These are phyloP conservation scores for Liquidambar formosana DNA, from an alignment of 164 flowering plant species.

Conservation along the genomic window DNA sequence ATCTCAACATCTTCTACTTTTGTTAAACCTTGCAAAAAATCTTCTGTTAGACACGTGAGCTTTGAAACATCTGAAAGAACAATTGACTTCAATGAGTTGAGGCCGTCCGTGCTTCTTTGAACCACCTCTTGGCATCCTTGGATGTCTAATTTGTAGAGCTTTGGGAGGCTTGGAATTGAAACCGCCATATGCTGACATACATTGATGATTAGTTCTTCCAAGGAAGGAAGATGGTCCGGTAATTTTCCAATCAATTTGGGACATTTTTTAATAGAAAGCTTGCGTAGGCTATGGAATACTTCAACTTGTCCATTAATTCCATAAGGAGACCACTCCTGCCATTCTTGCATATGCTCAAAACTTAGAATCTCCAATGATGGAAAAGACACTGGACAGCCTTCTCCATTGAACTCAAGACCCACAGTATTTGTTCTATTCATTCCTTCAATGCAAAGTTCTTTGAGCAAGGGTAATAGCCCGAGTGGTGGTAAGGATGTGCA, in stretches of 20 bases:
- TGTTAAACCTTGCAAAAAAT: too few relatives aligned
- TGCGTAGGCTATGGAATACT: slow-evolving; percentile 6
- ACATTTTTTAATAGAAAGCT: slow-evolving; percentile 9
- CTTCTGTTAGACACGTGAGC: too few relatives aligned
- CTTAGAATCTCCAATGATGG: slow-evolving; percentile 12
- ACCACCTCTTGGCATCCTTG: not conserved
- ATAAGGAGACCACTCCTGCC: slow-evolving; percentile 4
- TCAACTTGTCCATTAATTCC: not conserved
- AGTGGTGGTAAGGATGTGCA: too few relatives aligned
- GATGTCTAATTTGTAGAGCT: not conserved
- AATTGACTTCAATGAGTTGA: not conserved
- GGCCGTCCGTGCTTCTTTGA: not conserved
- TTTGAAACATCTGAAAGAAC: too few relatives aligned
- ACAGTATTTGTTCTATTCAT: too few relatives aligned
- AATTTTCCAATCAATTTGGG: slow-evolving; percentile 6
- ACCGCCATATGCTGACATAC: not conserved
- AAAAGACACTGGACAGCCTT: too few relatives aligned
- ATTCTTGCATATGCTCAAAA: not conserved
- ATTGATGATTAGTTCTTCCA: not conserved
- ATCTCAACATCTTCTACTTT: too few relatives aligned
- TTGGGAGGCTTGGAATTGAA: slow-evolving; percentile 1
- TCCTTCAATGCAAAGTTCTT: too few relatives aligned
- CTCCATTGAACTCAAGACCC: too few relatives aligned
- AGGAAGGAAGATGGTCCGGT: slow-evolving; percentile 4
- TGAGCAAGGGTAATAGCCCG: too few relatives aligned